A percentile compares a stretch with the other conserved stretches of the same genome.
These are phyloP conservation scores for Aspergillus ostianus DNA, from an alignment of 495 filamentous ascomycete genomes.

Conservation along the genomic window DNA sequence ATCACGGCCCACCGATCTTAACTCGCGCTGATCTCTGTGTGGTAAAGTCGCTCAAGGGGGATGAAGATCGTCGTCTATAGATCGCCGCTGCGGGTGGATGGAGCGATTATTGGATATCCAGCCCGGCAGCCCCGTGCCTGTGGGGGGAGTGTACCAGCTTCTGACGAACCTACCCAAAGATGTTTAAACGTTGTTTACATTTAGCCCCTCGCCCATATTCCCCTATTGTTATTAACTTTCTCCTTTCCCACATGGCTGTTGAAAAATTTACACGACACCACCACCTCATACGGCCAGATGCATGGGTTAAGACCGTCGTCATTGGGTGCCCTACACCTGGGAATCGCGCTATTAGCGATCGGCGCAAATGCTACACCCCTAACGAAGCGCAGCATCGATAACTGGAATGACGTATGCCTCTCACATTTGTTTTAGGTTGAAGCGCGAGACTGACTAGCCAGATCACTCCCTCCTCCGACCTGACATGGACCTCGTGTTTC, in stretches of 20 bases:
- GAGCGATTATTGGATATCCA: not conserved
- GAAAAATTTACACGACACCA: not conserved
- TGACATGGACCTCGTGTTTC: constrained; percentile 26
- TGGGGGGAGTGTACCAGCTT: not conserved
- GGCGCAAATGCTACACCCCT: not conserved
- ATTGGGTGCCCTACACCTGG: no score
- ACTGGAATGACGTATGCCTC: not conserved
- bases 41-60: not conserved
- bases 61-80: not conserved
- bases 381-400: not conserved
- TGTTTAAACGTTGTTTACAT: not conserved
- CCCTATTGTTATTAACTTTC: not conserved
- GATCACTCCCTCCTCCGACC: constrained; percentile 14
- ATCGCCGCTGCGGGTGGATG: not conserved
- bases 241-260: not conserved
- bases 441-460: not conserved
- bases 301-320: not conserved
- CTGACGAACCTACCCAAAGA: not conserved
- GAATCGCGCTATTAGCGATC: not conserved
- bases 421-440: not conserved
- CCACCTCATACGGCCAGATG: not conserved
- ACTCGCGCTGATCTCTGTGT: not conserved
- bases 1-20: not conserved
- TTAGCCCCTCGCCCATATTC: not conserved
- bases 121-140: not conserved